Conservation (phyloP, 2,329 filamentous ascomycete genomes). For the Phialophora verrucosa region DNA sequence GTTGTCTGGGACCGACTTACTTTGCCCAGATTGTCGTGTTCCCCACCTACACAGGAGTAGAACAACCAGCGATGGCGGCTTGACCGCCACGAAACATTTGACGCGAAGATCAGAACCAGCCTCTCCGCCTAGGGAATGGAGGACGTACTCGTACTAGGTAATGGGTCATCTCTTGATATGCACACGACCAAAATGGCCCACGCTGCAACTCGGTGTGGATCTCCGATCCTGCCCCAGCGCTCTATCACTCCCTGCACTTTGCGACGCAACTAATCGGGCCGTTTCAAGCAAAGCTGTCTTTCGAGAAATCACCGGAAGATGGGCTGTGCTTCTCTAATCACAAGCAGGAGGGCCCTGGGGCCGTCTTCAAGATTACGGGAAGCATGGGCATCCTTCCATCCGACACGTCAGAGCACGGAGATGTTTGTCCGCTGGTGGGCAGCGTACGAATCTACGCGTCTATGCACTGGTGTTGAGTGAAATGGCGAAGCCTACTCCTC, state of each 20-base stretch:
- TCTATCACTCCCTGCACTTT: background rate
- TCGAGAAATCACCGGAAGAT: background rate
- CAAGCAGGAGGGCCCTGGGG: background rate
- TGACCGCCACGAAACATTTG: slow-evolving; percentile 4
- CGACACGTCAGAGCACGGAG: slow-evolving; percentile 8
- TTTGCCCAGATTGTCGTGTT: background rate
- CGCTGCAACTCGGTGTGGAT: slow-evolving; percentile 4
- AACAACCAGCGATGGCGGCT: background rate
- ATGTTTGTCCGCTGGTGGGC: background rate
- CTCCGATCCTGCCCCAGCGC: background rate
- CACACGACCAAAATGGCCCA: background rate
- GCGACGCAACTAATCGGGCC: background rate
- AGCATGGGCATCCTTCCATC: slow-evolving; percentile 1
- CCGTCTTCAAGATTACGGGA: background rate
- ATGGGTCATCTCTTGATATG: background rate
- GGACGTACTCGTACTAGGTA: background rate
- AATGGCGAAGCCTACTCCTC: background rate
- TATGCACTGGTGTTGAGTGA: background rate
- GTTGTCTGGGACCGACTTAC: background rate
- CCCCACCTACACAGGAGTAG: background rate
- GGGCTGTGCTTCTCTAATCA: background rate
- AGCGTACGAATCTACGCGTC: background rate
- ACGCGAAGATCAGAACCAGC: background rate
- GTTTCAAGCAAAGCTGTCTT: background rate
- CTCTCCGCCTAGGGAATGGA: background rate